Base-by-base conservation (phyloP, 2,329 filamentous ascomycete species). In the Didymella sp. region DNA sequence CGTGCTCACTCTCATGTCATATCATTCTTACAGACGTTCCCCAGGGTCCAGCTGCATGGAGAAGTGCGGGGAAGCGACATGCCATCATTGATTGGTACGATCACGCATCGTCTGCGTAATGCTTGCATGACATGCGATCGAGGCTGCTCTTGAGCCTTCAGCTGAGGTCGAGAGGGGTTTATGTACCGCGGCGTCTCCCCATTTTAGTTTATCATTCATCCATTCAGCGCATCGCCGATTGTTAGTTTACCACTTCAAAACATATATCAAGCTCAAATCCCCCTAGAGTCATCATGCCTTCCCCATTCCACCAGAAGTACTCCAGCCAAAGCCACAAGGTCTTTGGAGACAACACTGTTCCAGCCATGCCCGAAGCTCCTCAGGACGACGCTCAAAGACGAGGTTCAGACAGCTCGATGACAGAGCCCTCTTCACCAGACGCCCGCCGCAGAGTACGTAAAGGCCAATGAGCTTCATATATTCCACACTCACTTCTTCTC, bases 241-340 rank as follows among this genome's bases (percentile, higher is more conserved):
- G 5, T n/a, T 28, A 37, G 28, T 21, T 19, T 4, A 7, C n/a
- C 12, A 17, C 4, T 8, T 6, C 11, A 31, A 38, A 2, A 11
- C 7, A 31, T 21, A 49, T 27, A n/a, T 27, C 17, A 33, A 35
- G 30, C 24, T 15, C 13, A 12, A 9, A 11, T 19, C 13, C 12
- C 22, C 4, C 9, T 6, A 13, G 13, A 37, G n/a, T 11, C 45
- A 64, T 21, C 24, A 76, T 76, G 74, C 72, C 74, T 60, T 75
- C 72, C 42, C 72, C 73, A 59, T 72, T 76, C 56, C 72, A 75
- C 46, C 73, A 76, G 51, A 76, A 76, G 49, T 75, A 75, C 58
- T 71, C 73, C 27, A 65, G 66, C 15, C 73, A 76, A 44, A 72
- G 48, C 38, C 69, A 75, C 61, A 74, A 67, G 49, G 22, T 68